Conservation (phyloP, 192 early-diverging fungal genomes). For the Thamnidium elegans region DNA sequence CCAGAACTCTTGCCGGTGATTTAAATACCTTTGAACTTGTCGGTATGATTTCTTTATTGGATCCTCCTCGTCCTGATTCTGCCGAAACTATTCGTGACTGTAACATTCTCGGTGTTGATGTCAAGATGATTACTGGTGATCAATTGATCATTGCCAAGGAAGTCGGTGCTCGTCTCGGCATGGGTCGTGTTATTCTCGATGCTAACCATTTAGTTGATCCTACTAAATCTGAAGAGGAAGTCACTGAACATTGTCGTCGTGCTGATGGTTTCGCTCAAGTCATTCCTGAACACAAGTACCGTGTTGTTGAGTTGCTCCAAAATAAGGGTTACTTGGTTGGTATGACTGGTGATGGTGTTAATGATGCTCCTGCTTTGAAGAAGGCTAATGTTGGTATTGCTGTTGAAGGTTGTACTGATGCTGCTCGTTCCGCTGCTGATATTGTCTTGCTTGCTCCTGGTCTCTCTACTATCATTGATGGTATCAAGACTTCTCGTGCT, state of each 20-base stretch:
- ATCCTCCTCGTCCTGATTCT: slow-evolving; percentile 84
- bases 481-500: slow-evolving; percentile 77
- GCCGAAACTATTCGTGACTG: slow-evolving; percentile 84
- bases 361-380: slow-evolving; percentile 93
- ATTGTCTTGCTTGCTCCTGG: slow-evolving; percentile 87
- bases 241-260: slow-evolving; percentile 73
- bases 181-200: slow-evolving; percentile 83
- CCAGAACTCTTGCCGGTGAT: slow-evolving; percentile 58
- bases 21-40: slow-evolving; percentile 73
- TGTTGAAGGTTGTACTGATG: slow-evolving; percentile 88
- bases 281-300: slow-evolving; percentile 94
- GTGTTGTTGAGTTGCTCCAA: slow-evolving; percentile 86
- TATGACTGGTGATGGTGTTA: slow-evolving; percentile 96
- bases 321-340: slow-evolving; percentile 73
- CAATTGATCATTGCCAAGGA: slow-evolving; percentile 90
- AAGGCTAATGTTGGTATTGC: slow-evolving; percentile 96
- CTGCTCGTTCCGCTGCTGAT: slow-evolving; percentile 87
- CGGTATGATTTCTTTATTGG: slow-evolving; percentile 83
- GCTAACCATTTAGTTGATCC: slow-evolving; percentile 71
- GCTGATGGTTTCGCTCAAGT: slow-evolving; percentile 94
- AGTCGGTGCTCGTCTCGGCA: slow-evolving; percentile 80
- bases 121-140: slow-evolving; percentile 96
- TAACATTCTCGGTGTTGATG: slow-evolving; percentile 73
- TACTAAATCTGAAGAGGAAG: slow-evolving; percentile 59
- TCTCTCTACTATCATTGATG: slow-evolving; percentile 87